Conservation (phyloP, 2,329 filamentous ascomycete species). For the Penicillium sp. region DNA sequence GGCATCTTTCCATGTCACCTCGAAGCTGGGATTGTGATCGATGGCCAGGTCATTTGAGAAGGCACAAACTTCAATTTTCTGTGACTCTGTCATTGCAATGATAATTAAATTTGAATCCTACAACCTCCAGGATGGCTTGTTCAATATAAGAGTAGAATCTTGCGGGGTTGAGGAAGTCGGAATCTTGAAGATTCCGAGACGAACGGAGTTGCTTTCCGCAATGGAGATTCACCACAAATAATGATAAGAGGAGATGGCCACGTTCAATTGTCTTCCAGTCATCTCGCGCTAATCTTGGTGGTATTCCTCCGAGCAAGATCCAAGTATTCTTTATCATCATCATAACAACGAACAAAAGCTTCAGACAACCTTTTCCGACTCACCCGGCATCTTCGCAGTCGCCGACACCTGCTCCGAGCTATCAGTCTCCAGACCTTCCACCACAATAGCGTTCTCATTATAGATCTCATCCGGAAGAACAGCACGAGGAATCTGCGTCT, state of each 20-base stretch:
- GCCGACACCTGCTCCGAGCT: constrained; percentile 13
- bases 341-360: neutral
- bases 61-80: neutral
- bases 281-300: neutral
- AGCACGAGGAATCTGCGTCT: constrained; percentile 49
- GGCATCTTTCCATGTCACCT: constrained; percentile 16
- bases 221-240: neutral
- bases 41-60: neutral
- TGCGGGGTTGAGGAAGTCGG: neutral
- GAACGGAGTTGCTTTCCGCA: neutral
- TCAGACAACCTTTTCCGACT: constrained; percentile 13
- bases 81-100: neutral
- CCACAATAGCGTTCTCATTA: constrained; percentile 19
- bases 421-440: constrained; percentile 24
- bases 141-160: neutral
- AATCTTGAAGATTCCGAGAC: constrained; percentile 3
- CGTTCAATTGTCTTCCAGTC: neutral
- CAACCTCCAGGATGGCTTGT: neutral
- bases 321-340: neutral
- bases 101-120: neutral
- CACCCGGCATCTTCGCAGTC: constrained; percentile 1
- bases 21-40: constrained; percentile 14
- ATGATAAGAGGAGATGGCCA: neutral
- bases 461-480: constrained; percentile 44
- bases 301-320: neutral